These are phyloP conservation scores for Pneumocystis wakefieldiae DNA, from an alignment of 1,139 yeast genomes.

Conservation along the genomic window DNA sequence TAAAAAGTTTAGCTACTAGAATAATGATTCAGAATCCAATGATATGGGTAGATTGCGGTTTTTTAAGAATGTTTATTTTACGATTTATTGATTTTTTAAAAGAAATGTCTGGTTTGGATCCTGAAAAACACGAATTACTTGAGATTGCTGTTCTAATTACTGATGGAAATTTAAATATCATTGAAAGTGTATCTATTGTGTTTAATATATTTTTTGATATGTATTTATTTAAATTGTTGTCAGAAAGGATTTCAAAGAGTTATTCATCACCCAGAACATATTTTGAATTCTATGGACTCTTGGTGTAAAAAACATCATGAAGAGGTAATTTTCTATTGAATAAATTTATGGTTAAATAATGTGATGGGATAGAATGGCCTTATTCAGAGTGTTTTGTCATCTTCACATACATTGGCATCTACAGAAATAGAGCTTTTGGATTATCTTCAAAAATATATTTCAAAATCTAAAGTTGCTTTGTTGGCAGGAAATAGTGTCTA, in stretches of 20 bases:
- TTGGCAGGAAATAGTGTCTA: conserved; percentile 88
- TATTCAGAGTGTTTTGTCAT: conserved; percentile 47
- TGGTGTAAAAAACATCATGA: conserved; percentile 83
- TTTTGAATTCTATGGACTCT: conserved; percentile 58
- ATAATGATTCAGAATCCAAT: background rate
- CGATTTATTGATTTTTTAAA: background rate
- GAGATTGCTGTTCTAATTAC: conserved; percentile 88
- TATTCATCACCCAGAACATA: conserved; percentile 50
- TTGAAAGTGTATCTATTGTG: conserved; percentile 33
- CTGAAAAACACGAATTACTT: conserved; percentile 56
- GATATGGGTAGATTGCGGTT: background rate
- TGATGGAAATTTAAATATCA: conserved; percentile 55
- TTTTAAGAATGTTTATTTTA: background rate
- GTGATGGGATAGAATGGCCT: conserved; percentile 41
- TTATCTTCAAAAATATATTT: conserved; percentile 45
- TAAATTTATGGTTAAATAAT: background rate
- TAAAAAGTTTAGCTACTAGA: background rate
- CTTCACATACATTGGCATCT: conserved; percentile 37
- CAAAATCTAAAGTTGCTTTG: conserved; percentile 38
- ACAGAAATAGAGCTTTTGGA: conserved; percentile 51
- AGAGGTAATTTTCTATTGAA: conserved; percentile 16
- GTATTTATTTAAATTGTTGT: background rate
- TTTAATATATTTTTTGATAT: background rate
- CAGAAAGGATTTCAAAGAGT: conserved; percentile 61
- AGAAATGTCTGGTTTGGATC: conserved; percentile 81